phyloP scores from a whole-genome alignment of 768 basidiomycete genomes.

The Pisolithus microcarpus region DNA sequence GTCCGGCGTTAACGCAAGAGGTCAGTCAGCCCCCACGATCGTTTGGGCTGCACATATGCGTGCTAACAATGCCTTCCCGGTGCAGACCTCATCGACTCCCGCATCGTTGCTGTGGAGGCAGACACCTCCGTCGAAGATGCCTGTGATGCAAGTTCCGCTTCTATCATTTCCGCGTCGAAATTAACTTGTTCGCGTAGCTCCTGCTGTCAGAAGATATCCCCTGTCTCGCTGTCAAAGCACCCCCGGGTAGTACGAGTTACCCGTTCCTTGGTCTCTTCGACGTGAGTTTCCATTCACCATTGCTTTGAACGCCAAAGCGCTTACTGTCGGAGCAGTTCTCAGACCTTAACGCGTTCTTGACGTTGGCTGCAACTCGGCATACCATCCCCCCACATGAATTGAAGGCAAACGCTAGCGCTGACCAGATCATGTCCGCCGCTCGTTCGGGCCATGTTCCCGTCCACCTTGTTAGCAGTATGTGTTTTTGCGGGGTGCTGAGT shows the following conservation, averaged over 20 bases:
- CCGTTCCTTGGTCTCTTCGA: conserved; percentile 63
- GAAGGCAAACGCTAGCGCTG: conserved; percentile 49
- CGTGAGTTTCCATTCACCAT: conserved; percentile 34
- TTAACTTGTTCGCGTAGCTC: conserved; percentile 31
- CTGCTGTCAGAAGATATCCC: conserved; percentile 54
- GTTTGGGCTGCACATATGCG: not conserved
- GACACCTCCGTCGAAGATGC: conserved; percentile 76
- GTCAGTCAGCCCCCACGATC: conserved; percentile 28
- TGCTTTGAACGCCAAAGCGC: conserved; percentile 1
- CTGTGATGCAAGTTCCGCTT: conserved; percentile 51
- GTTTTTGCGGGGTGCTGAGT: not conserved
- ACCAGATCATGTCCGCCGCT: conserved; percentile 69
- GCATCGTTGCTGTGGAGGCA: conserved; percentile 58
- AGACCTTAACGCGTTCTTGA: conserved; percentile 84
- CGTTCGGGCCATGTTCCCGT: conserved; percentile 68
- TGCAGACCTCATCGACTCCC: conserved; percentile 64
- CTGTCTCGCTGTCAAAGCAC: conserved; percentile 56
- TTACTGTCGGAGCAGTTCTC: conserved; percentile 49
- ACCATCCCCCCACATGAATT: conserved; percentile 57
- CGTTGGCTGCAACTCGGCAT: conserved; percentile 73
- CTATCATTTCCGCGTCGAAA: not conserved
- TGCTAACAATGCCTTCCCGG: not conserved
- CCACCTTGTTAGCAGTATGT: conserved; percentile 70
- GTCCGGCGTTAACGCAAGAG: conserved; percentile 49
- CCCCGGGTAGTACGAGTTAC: conserved; percentile 17